These are phyloP conservation scores for Paraurostyla sp. DNA, from an alignment of 73 alveolate species.

Conservation along the genomic window DNA sequence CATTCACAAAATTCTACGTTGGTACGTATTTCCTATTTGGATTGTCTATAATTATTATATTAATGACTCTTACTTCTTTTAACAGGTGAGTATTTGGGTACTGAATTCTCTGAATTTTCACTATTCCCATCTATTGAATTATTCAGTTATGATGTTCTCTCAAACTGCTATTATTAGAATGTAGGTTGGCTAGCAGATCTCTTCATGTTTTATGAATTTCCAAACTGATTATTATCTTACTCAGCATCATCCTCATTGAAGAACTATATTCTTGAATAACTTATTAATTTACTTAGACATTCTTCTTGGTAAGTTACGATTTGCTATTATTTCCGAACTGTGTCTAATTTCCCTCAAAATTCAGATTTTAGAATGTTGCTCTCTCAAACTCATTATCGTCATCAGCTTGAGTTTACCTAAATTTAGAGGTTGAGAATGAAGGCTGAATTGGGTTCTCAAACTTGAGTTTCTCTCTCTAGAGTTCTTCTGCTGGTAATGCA, in stretches of 20 bases:
- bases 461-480: not conserved
- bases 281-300: not conserved
- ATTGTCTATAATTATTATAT: not conserved
- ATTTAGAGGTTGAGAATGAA: no score
- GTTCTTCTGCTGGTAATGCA: not conserved
- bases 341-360: not conserved
- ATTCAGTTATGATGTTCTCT: slow-evolving; percentile 9
- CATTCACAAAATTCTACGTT: not conserved
- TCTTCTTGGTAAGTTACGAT: not conserved
- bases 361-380: not conserved
- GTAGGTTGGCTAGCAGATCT: not conserved
- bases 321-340: not conserved
- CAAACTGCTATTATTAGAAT: not conserved
- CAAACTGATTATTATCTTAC: no score
- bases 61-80: slow-evolving; percentile 10
- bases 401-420: not conserved
- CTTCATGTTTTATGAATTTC: not conserved
- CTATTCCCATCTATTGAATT: not conserved
- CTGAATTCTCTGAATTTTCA: not conserved
- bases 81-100: slow-evolving; percentile 20
- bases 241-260: not conserved
- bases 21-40: slow-evolving; percentile 19
- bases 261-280: not conserved
- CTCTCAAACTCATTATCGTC: not conserved
- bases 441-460: no score